Evolutionary conservation across 371 early-diverging fungal species (phyloP), one percentile per base, ranked within the genome.

Genomic region (Zychaea mexicana): DNA sequence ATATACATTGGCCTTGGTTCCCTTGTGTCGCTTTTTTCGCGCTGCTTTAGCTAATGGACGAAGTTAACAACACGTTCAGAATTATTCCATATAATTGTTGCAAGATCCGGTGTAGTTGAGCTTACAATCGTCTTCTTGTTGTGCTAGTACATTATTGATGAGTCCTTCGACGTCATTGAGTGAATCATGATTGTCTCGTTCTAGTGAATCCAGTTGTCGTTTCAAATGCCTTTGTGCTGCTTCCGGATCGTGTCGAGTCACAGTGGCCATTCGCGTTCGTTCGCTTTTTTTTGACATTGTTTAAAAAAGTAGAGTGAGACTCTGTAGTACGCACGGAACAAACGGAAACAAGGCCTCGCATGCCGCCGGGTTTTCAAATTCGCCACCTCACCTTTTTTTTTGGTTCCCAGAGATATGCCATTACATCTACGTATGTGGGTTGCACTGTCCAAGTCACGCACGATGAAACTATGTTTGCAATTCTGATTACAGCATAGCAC

Each of bases 151-250:
- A 13, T 80, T 77, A 57, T 70, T 81, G 46, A 86, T 79, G 22
- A 86, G 66, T 15, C 82, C 86, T 54, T 86, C 87, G 7, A 82
- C 78, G 66, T 85, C 85, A 38, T 82, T 78, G 21, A 87, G 59
- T 5, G 85, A 81, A 26, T 80, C 75, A 59, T 83, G 88, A 71
- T 89, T 88, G 64, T 88, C 88, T 64, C 81, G 82, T 55, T 89
- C 87, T 4, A 89, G 66, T 9, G 88, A 85, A 53, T 88, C 90
- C 1, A 89, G 72, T 53, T 85, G 88, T 38, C 84, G 74, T 62
- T 75, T 72, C n/a, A 84, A 57, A 61, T 85, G 84, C 4, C 77
- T 78, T 61, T 70, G 59, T 47, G 78, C 80, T 27, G 69, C 72
- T 66, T 76, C 78, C 19, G 74, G 74, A 73, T 82, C 77, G 26